Base-by-base conservation (phyloP, 805 yeast genomes). In the Candida broadrunensis region DNA sequence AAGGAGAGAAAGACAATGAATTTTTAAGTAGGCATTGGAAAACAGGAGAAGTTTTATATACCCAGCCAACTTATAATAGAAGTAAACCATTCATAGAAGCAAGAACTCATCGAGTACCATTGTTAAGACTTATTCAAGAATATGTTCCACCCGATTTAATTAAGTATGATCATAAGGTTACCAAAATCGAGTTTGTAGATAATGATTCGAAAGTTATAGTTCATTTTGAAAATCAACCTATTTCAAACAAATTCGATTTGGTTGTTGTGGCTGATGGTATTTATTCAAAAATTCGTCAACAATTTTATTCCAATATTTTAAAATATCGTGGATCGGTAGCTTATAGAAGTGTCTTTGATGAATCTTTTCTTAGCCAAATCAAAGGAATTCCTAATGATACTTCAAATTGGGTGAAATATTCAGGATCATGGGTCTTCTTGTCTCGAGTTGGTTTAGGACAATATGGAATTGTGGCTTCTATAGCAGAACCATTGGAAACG, bases 81-180 rank as follows among this genome's bases (percentile, higher is more conserved):
- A 21, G 27, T 33, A n/a, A 12, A 23, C 25, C 18, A 5, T 25
- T 16, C 15, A 33, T 39, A 29, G 42, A 39, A 34, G 42, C 42
- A n/a, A 34, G 42, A 23, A 39, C 42, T 11, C 42, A 39, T 26
- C 16, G 42, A 13, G 25, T 39, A 13, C 33, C 42, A 3, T 26
- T 39, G 13, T 38, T 32, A 19, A 29, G 25, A 8, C 44, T 37
- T 55, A 58, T 41, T 60, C 66, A 35, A 55, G 13, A n/a, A 58
- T 15, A 45, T 31, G 39, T 43, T 13, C 39, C 45, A 3, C 19
- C 33, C 4, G 45, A 39, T 2, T 15, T 36, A 11, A 37, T 45
- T 16, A 21, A 43, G 12, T 43, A 45, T 36, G 37, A 33, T 24
- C 33, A 43, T 31, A 17, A 19, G 13, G 45, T 34, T 4, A 9